Evolutionary conservation across 225 moss, liverwort and hornwort species (phyloP).

Genomic region (Pseudoscleropodium purum): DNA sequence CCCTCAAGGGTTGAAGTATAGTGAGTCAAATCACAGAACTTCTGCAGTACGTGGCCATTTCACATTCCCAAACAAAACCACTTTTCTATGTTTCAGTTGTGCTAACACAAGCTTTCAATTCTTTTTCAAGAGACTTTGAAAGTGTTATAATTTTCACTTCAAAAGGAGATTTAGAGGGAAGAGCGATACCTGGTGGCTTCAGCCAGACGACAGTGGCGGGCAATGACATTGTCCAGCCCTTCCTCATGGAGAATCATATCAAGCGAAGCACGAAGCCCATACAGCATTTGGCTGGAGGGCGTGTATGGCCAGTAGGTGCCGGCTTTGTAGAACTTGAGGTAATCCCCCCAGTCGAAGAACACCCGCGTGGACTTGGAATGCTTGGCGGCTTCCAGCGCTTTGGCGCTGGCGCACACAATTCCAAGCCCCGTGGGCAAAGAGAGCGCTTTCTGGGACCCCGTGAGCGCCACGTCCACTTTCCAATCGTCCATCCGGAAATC

Average conservation of each 20-base stretch:
- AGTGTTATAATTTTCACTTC: too few species aligned
- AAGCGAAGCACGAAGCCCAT: slow-evolving; percentile 74
- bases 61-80: background rate
- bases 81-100: background rate
- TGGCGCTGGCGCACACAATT: slow-evolving; percentile 81
- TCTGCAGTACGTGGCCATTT: background rate
- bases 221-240: slow-evolving; percentile 79
- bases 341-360: slow-evolving; percentile 94
- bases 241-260: slow-evolving; percentile 76
- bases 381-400: slow-evolving; percentile 81
- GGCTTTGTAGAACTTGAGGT: slow-evolving; percentile 53
- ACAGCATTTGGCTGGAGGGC: slow-evolving; percentile 88
- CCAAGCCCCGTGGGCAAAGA: slow-evolving; percentile 92
- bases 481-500: slow-evolving; percentile 96
- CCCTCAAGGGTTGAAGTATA: background rate
- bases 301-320: slow-evolving; percentile 96
- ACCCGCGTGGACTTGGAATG: slow-evolving; percentile 58
- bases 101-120: background rate
- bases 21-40: background rate
- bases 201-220: slow-evolving; percentile 80
- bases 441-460: slow-evolving; percentile 92
- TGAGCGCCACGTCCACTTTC: slow-evolving; percentile 91
- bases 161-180: background rate
- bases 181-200: slow-evolving; percentile 61
- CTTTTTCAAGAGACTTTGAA: background rate